phyloP scores from a whole-genome alignment of 2,329 filamentous ascomycete species.

The Aureobasidium vineae region DNA sequence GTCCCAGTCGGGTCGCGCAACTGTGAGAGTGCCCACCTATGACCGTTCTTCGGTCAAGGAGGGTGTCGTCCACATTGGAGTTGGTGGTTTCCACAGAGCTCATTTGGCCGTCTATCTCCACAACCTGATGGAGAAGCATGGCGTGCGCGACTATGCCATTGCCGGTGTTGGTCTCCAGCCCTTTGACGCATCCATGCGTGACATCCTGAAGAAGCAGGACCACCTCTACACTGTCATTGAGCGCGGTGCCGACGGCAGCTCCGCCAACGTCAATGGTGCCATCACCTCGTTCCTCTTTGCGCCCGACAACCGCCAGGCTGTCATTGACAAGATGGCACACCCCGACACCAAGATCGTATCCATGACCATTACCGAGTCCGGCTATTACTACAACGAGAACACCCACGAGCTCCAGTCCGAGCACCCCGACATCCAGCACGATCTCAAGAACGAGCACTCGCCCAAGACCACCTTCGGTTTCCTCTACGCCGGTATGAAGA shows the following conservation, averaged over 20 bases:
- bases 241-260: slow-evolving; percentile 53
- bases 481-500: slow-evolving; percentile 52
- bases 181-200: slow-evolving; percentile 53
- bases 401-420: slow-evolving; percentile 53
- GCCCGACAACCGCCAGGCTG: slow-evolving; percentile 52
- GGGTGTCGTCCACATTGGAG: slow-evolving; percentile 56
- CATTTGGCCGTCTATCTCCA: slow-evolving; percentile 55
- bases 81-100: slow-evolving; percentile 56
- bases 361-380: slow-evolving; percentile 57
- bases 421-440: slow-evolving; percentile 52
- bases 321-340: slow-evolving; percentile 57
- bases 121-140: slow-evolving; percentile 50
- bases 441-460: slow-evolving; percentile 47
- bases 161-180: slow-evolving; percentile 54
- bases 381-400: slow-evolving; percentile 60
- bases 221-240: slow-evolving; percentile 56
- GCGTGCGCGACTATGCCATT: slow-evolving; percentile 50
- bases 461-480: slow-evolving; percentile 55
- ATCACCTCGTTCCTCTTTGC: slow-evolving; percentile 56
- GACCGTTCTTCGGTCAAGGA: slow-evolving; percentile 49
- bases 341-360: slow-evolving; percentile 56
- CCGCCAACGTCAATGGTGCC: slow-evolving; percentile 51
- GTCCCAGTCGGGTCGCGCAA: slow-evolving; percentile 28
- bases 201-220: slow-evolving; percentile 51
- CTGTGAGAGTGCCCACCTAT: slow-evolving; percentile 47